A percentile compares a stretch with the other conserved stretches of the same genome.
Evolutionary conservation across 1,139 yeast genomes (phyloP).

Genomic region (Yueomyces sp.): DNA sequence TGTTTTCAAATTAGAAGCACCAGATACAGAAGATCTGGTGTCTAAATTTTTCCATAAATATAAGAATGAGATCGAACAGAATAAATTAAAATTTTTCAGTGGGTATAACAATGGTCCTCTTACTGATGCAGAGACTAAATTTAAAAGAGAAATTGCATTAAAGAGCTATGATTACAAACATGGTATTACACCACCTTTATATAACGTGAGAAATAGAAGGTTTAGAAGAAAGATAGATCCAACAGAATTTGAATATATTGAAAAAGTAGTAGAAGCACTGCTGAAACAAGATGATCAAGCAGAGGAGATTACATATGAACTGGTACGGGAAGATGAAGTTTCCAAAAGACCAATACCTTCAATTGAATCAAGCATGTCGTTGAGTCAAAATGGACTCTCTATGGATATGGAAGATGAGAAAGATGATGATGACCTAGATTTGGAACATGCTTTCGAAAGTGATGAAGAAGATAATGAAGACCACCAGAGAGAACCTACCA

Average conservation of each 20-base stretch:
- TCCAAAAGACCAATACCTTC: conserved; percentile 4
- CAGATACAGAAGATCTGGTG: conserved; percentile 21
- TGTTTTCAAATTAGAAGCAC: conserved; percentile 23
- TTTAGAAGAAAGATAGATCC: conserved; percentile 42
- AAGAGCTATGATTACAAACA: conserved; percentile 47
- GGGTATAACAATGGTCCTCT: conserved; percentile 15
- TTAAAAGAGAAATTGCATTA: conserved; percentile 31
- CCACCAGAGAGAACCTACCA: conserved; percentile 17
- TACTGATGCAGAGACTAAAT: conserved; percentile 34
- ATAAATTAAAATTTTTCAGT: conserved; percentile 13
- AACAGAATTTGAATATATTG: conserved; percentile 51
- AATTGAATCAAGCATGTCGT: neutral
- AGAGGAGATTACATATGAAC: conserved; percentile 67
- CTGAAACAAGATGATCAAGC: conserved; percentile 72
- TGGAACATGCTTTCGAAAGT: conserved; percentile 28
- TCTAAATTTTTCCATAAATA: conserved; percentile 27
- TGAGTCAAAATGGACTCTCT: conserved; percentile 1
- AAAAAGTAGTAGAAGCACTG: conserved; percentile 65
- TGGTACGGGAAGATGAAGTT: conserved; percentile 39
- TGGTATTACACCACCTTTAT: conserved; percentile 74
- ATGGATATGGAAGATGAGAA: conserved; percentile 21
- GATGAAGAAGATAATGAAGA: conserved; percentile 23
- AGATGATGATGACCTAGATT: conserved; percentile 29
- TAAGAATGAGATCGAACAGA: conserved; percentile 21
- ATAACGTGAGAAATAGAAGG: conserved; percentile 39